Evolutionary conservation across 495 filamentous ascomycete genomes (phyloP).

Genomic region (Penicilliopsis zonata): DNA sequence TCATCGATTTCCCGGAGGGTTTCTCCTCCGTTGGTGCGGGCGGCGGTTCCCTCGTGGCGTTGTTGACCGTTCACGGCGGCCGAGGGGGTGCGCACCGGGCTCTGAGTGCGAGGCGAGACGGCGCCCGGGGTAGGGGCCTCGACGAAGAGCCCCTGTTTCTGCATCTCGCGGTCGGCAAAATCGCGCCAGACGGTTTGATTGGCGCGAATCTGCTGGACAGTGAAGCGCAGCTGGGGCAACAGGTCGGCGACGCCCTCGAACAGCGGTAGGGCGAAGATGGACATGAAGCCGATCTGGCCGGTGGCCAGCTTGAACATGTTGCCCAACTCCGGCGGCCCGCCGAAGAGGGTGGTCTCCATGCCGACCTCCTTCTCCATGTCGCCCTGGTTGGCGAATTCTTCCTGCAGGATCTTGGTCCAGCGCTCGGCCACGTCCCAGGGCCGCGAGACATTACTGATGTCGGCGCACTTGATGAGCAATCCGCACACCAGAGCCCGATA

Average conservation of each 20-base stretch:
- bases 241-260: conserved; percentile 80
- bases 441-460: conserved; percentile 95
- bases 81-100: conserved; percentile 9
- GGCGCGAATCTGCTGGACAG: conserved; percentile 60
- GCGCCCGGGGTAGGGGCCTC: conserved; percentile 12
- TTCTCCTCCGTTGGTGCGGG: neutral
- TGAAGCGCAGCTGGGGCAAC: conserved; percentile 71
- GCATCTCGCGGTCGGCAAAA: conserved; percentile 43
- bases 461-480: conserved; percentile 91
- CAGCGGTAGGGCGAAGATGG: conserved; percentile 80
- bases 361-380: conserved; percentile 80
- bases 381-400: conserved; percentile 89
- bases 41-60: neutral
- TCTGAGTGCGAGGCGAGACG: conserved; percentile 28
- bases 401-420: conserved; percentile 85
- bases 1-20: neutral
- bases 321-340: conserved; percentile 69
- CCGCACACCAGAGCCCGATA: conserved; percentile 72
- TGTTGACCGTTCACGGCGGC: neutral
- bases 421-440: conserved; percentile 66
- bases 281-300: conserved; percentile 92
- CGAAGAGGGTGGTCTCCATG: conserved; percentile 76
- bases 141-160: conserved; percentile 15
- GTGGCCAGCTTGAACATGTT: conserved; percentile 70
- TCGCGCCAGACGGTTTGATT: conserved; percentile 67